Conservation (phyloP, 768 basidiomycete species). For the Cyclocybe cylindracea region DNA sequence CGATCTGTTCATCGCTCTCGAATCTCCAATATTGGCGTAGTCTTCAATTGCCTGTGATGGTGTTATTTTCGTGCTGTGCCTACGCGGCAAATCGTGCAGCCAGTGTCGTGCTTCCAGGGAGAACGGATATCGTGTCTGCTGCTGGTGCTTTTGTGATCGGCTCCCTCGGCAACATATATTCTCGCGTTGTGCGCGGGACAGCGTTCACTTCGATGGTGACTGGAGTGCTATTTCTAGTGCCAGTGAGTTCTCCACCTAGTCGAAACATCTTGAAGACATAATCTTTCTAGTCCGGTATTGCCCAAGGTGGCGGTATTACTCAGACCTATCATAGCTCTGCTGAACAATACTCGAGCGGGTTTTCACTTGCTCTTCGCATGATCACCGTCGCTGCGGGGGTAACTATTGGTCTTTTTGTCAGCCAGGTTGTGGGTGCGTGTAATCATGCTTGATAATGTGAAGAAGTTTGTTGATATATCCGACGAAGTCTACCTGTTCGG, state of each 20-base stretch:
- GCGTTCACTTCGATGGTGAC: conserved; percentile 93
- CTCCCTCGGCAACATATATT: conserved; percentile 80
- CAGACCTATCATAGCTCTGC: conserved; percentile 61
- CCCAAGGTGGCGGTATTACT: conserved; percentile 70
- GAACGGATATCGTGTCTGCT: conserved; percentile 75
- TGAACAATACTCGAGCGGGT: conserved; percentile 74
- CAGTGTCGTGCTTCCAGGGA: conserved; percentile 59
- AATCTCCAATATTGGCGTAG: conserved; percentile 76
- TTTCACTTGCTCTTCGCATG: conserved; percentile 81
- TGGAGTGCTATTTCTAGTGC: conserved; percentile 88
- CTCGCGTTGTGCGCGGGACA: conserved; percentile 71
- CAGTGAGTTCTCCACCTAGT: conserved; percentile 49
- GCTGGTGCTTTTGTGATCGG: conserved; percentile 80
- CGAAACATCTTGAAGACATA: conserved; percentile 4
- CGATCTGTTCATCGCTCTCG: conserved; percentile 69
- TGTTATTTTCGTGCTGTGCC: conserved; percentile 72
- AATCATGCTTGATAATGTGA: neutral
- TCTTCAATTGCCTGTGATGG: conserved; percentile 76
- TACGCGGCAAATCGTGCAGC: conserved; percentile 71
- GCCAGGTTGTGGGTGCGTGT: conserved; percentile 60
- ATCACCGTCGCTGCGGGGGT: conserved; percentile 84
- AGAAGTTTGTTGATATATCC: neutral
- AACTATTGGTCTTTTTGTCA: conserved; percentile 81
- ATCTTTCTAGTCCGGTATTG: conserved; percentile 63
- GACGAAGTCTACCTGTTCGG: conserved; percentile 69